A percentile compares a stretch with the other conserved stretches of the same genome.
phyloP scores from a whole-genome alignment of 345 rosid genomes.

The Cardiospermum halicacabum region DNA sequence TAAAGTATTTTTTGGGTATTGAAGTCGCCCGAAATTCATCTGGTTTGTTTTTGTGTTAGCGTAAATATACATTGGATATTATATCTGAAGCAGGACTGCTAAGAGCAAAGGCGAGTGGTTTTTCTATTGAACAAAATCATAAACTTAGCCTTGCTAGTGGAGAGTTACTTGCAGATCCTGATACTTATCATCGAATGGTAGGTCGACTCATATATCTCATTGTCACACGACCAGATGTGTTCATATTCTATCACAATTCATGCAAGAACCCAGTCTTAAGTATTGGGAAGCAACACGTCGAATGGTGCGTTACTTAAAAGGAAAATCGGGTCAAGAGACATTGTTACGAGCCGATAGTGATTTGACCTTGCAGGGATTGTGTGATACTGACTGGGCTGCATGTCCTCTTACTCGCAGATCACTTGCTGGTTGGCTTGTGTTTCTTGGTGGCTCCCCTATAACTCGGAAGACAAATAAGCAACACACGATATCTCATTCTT shows the following conservation, averaged over 20 bases:
- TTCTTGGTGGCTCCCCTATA: background rate
- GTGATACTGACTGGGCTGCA: background rate
- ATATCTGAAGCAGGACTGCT: background rate
- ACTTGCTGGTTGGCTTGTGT: background rate
- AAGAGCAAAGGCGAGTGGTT: background rate
- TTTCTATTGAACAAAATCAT: constrained; percentile 1
- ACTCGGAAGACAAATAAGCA: background rate
- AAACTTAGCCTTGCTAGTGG: background rate
- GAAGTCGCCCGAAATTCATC: too few species aligned
- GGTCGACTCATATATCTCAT: too few species aligned
- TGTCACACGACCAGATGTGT: background rate
- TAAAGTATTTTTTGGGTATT: too few species aligned
- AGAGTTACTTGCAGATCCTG: background rate
- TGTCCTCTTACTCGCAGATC: background rate
- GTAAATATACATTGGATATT: background rate
- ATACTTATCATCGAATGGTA: background rate
- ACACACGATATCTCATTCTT: background rate
- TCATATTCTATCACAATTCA: background rate
- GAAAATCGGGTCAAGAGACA: background rate
- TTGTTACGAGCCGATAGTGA: background rate
- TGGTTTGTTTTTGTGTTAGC: background rate
- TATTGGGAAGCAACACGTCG: background rate
- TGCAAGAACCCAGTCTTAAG: background rate
- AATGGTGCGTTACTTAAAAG: background rate
- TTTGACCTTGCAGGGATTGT: background rate